phyloP scores from a whole-genome alignment of 192 early-diverging fungal species.

The Entomortierella chlamydospora region DNA sequence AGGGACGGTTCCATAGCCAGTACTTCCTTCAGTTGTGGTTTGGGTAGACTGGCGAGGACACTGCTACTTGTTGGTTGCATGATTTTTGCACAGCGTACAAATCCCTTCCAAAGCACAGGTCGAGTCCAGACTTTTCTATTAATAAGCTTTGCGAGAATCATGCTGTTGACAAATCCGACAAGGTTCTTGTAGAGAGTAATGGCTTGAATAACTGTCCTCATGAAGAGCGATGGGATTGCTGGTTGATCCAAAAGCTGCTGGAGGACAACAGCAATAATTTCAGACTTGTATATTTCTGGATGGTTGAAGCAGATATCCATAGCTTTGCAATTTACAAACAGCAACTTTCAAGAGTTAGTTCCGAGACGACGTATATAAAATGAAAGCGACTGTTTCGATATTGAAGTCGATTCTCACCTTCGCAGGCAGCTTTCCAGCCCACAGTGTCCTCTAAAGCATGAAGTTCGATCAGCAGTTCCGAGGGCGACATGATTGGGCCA shows the following conservation, averaged over 20 bases:
- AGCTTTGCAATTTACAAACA: slow-evolving; percentile 55
- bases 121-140: slow-evolving; percentile 75
- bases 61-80: slow-evolving; percentile 43
- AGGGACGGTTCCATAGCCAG: slow-evolving; percentile 45
- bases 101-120: slow-evolving; percentile 81
- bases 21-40: slow-evolving; percentile 46
- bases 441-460: slow-evolving; percentile 78
- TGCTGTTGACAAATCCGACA: slow-evolving; percentile 65
- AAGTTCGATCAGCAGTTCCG: slow-evolving; percentile 75
- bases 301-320: slow-evolving; percentile 80
- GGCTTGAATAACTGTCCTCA: slow-evolving; percentile 80
- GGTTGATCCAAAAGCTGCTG: slow-evolving; percentile 75
- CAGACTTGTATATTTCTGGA: slow-evolving; percentile 73
- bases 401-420: slow-evolving; percentile 78
- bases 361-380: too few species aligned
- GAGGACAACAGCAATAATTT: slow-evolving; percentile 74
- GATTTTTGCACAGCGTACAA: slow-evolving; percentile 73
- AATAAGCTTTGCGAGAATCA: slow-evolving; percentile 70
- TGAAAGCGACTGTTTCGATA: too few species aligned
- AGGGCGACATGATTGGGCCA: slow-evolving; percentile 61
- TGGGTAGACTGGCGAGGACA: slow-evolving; percentile 49
- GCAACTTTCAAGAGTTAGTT: too few species aligned
- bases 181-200: slow-evolving; percentile 73
- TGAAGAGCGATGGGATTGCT: slow-evolving; percentile 77
- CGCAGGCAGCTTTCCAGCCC: slow-evolving; percentile 69